These are phyloP conservation scores for Rhizoctonia solani DNA, from an alignment of 1,284 basidiomycete species.

Conservation along the genomic window DNA sequence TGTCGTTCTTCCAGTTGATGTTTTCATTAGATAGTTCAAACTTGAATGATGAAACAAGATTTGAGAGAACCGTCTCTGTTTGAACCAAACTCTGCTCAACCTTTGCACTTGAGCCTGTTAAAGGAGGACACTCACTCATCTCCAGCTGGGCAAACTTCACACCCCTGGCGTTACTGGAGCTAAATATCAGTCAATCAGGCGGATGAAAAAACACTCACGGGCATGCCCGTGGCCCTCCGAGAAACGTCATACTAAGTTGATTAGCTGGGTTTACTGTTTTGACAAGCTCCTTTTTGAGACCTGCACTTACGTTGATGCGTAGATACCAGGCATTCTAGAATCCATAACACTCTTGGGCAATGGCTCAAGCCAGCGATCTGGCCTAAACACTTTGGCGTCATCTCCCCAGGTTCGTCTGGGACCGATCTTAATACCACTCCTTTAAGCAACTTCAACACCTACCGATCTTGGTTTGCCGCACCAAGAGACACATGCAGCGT, in stretches of 20 bases:
- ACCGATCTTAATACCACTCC: no score
- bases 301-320: conserved; percentile 3
- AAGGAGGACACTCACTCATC: neutral
- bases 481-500: neutral
- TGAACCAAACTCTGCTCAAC: no score
- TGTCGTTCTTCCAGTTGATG: neutral
- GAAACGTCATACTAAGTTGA: neutral
- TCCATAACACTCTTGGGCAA: conserved; percentile 14
- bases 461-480: conserved; percentile 5
- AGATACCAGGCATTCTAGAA: neutral
- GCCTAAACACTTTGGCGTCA: conserved; percentile 43
- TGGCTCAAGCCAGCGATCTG: conserved; percentile 36
- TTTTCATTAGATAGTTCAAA: neutral
- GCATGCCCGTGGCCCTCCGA: conserved; percentile 1
- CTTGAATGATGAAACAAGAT: neutral
- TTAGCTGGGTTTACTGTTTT: neutral
- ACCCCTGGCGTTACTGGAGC: neutral
- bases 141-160: conserved; percentile 11
- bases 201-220: no score
- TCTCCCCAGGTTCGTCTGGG: conserved; percentile 41
- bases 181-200: no score
- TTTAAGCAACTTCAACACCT: neutral
- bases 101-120: neutral
- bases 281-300: no score
- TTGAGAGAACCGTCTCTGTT: conserved; percentile 15